These are phyloP conservation scores for Chalciporus piperatus DNA, from an alignment of 768 basidiomycete genomes.

Conservation along the genomic window DNA sequence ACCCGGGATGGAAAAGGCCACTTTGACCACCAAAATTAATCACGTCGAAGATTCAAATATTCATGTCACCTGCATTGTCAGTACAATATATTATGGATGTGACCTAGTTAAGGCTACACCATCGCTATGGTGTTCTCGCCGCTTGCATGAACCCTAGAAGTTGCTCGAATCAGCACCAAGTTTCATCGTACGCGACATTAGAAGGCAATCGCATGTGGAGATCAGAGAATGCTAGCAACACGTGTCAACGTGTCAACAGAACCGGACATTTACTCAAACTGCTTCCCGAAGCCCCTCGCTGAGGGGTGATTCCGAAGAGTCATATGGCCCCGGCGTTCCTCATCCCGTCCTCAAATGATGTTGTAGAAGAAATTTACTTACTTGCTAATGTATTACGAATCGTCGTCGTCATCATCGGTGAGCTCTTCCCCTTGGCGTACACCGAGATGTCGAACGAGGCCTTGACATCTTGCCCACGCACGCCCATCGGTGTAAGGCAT, in stretches of 20 bases:
- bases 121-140: background rate
- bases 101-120: background rate
- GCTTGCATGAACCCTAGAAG: background rate
- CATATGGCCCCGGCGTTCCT: slow-evolving; percentile 79
- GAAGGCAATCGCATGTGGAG: background rate
- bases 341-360: slow-evolving; percentile 40
- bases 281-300: slow-evolving; percentile 19
- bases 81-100: background rate
- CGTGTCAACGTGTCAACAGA: slow-evolving; percentile 9
- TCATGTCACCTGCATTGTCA: background rate
- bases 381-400: slow-evolving; percentile 8
- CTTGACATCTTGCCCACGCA: slow-evolving; percentile 70
- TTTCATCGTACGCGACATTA: background rate
- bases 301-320: slow-evolving; percentile 48
- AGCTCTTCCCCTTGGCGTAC: slow-evolving; percentile 78
- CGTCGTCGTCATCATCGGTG: slow-evolving; percentile 74
- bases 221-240: slow-evolving; percentile 18
- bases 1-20: too few species aligned
- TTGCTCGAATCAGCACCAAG: slow-evolving; percentile 5
- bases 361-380: background rate
- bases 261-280: slow-evolving; percentile 24
- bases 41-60: background rate
- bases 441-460: slow-evolving; percentile 59
- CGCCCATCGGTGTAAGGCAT: slow-evolving; percentile 84
- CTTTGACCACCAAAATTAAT: too few species aligned